A percentile compares a stretch with the other conserved stretches of the same genome.
phyloP scores from a whole-genome alignment of 2,329 filamentous ascomycete species.

The Bipolaris sorokiniana region DNA sequence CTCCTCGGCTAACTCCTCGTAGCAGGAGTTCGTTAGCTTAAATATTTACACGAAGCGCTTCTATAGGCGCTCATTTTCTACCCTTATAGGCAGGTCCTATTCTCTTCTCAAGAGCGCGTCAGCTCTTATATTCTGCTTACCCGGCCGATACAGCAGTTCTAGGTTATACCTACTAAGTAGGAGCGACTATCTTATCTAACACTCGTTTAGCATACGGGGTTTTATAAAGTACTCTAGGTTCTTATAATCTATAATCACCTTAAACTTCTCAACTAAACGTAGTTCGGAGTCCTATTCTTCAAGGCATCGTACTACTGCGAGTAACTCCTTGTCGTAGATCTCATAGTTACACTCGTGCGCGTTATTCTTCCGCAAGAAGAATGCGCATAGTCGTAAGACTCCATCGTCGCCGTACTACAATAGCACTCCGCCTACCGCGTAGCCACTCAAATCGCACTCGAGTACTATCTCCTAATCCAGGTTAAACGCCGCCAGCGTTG shows the following conservation, averaged over 20 bases:
- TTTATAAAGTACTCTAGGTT: constrained; percentile 39
- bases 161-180: constrained; percentile 4
- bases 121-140: too few relatives aligned
- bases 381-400: constrained; percentile 4
- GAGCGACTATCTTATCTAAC: constrained; percentile 31
- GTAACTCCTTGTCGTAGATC: constrained; percentile 47
- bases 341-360: constrained; percentile 40
- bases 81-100: not conserved
- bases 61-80: not conserved
- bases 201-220: constrained; percentile 29
- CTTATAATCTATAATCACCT: constrained; percentile 38
- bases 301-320: constrained; percentile 41
- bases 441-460: constrained; percentile 32
- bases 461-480: constrained; percentile 17
- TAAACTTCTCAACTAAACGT: constrained; percentile 19
- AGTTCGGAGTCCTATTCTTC: constrained; percentile 26
- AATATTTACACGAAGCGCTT: not conserved
- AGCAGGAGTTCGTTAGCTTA: not conserved
- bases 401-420: constrained; percentile 16
- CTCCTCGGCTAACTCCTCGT: not conserved
- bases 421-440: constrained; percentile 9
- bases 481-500: constrained; percentile 27
- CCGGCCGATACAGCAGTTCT: too few relatives aligned
- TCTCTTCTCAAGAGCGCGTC: constrained; percentile 1
- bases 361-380: constrained; percentile 29